A percentile compares a stretch with the other conserved stretches of the same genome.
phyloP scores from a whole-genome alignment of 345 rosid species.

The Eucalyptus sp. region DNA sequence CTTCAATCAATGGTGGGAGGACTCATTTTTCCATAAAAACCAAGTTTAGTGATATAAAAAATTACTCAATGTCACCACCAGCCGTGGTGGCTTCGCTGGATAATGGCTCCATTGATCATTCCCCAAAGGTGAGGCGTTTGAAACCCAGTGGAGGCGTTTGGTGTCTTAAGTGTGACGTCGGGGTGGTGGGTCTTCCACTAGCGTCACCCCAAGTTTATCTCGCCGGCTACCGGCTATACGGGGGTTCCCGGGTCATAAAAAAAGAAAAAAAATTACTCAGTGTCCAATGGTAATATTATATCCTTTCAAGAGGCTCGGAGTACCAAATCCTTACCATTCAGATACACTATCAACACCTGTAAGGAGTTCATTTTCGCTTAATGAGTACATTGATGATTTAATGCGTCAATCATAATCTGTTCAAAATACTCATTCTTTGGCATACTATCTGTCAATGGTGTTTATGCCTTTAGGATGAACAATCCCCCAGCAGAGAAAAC shows the following conservation, averaged over 20 bases:
- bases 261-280: neutral
- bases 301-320: neutral
- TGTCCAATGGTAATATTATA: neutral
- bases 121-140: too few species aligned
- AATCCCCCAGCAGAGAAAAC: neutral
- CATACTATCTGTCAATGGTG: neutral
- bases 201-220: too few species aligned
- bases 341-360: neutral
- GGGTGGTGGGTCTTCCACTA: too few species aligned
- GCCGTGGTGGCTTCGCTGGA: too few species aligned
- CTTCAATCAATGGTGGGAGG: neutral
- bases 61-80: neutral
- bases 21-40: neutral
- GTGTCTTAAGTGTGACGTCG: too few species aligned
- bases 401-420: neutral
- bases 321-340: neutral
- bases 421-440: neutral
- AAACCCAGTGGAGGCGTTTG: too few species aligned
- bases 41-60: neutral
- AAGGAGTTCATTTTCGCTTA: neutral
- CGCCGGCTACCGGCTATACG: too few species aligned
- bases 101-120: too few species aligned
- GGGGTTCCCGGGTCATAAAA: too few species aligned
- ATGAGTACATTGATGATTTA: neutral
- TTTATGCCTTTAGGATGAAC: too few species aligned